phyloP scores from a whole-genome alignment of 2,329 filamentous ascomycete species.

The Aspergillus udagawae region DNA sequence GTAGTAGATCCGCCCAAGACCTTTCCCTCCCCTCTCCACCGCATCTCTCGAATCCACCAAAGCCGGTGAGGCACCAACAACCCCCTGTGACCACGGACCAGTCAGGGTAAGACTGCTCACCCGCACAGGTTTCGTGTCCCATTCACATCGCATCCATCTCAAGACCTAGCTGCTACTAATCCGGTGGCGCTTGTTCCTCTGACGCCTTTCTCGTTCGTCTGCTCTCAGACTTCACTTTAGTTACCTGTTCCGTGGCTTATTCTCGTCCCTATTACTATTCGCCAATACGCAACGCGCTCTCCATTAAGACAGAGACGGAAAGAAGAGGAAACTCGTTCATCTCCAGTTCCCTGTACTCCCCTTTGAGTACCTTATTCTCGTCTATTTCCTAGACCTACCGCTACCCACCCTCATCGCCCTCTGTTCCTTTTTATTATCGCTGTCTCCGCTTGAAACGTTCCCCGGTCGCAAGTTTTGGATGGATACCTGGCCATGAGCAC shows the following conservation, averaged over 20 bases:
- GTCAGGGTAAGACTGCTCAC: too few relatives aligned
- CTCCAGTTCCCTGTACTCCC: not conserved
- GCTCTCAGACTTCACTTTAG: not conserved
- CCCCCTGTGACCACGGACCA: too few relatives aligned
- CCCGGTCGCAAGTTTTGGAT: conserved; percentile 19
- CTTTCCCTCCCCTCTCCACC: too few relatives aligned
- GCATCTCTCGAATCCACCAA: too few relatives aligned
- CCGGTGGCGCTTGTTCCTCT: not conserved
- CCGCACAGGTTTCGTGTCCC: too few relatives aligned
- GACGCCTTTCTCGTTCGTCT: not conserved
- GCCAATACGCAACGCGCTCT: conserved; percentile 11
- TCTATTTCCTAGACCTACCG: conserved; percentile 1
- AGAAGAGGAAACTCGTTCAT: not conserved
- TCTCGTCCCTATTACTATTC: conserved; percentile 7
- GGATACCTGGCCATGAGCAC: conserved; percentile 34
- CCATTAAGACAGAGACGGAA: not conserved
- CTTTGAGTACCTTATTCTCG: not conserved
- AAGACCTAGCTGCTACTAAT: too few relatives aligned
- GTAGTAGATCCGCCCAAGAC: too few relatives aligned
- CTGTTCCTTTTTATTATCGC: not conserved
- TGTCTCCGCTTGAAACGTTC: not conserved
- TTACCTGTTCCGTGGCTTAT: conserved; percentile 15
- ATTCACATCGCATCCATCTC: too few relatives aligned
- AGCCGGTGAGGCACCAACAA: too few relatives aligned
- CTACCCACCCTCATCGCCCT: not conserved